phyloP scores from a whole-genome alignment of 2,329 filamentous ascomycete genomes.

The Apiospora phragmitis region DNA sequence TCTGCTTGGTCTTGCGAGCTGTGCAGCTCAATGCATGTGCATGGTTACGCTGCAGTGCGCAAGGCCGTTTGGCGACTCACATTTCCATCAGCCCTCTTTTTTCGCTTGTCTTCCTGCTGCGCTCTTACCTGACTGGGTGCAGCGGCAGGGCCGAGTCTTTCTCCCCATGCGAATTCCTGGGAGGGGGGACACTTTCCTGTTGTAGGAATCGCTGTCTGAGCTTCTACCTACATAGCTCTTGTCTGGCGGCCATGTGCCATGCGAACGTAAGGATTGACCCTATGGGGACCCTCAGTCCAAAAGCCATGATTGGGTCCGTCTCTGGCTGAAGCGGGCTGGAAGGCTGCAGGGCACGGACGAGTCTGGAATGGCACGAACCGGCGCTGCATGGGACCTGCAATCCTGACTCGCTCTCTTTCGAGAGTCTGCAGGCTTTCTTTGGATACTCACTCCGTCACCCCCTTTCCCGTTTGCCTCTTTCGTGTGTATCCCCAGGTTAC shows the following conservation, averaged over 20 bases:
- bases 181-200: background rate
- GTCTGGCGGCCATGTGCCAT: slow-evolving; percentile 1
- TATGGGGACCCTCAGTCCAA: background rate
- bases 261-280: background rate
- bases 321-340: background rate
- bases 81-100: slow-evolving; percentile 3
- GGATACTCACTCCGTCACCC: background rate
- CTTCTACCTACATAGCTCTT: background rate
- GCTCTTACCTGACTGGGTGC: background rate
- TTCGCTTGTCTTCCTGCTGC: background rate
- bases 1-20: slow-evolving; percentile 3
- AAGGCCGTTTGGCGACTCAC: slow-evolving; percentile 1
- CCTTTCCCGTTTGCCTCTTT: background rate
- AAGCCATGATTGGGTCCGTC: background rate
- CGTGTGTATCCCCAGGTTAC: background rate
- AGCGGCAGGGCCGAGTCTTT: background rate
- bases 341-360: slow-evolving; percentile 12
- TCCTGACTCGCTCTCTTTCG: slow-evolving; percentile 10
- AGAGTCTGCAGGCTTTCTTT: background rate
- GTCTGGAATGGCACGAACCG: slow-evolving; percentile 8
- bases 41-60: background rate
- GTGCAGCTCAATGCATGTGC: background rate
- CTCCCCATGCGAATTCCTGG: background rate
- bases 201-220: background rate
- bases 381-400: slow-evolving; percentile 9